These are phyloP conservation scores for Quercus lobata DNA, from an alignment of 331 rosid genomes.

Conservation along the genomic window DNA sequence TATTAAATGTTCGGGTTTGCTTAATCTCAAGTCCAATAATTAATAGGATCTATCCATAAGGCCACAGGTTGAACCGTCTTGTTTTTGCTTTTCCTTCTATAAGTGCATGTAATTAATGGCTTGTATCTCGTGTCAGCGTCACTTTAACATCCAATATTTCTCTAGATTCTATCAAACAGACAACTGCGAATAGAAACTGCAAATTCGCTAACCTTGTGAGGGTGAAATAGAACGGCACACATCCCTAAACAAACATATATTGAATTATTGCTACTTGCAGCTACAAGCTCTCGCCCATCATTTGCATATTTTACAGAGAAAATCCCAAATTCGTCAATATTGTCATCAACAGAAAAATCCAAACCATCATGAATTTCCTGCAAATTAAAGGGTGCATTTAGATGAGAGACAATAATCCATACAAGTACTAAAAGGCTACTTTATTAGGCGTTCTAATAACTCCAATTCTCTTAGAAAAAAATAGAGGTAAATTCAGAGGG, in stretches of 20 bases:
- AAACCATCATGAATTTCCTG: conserved; percentile 86
- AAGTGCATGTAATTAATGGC: no score
- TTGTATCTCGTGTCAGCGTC: no score
- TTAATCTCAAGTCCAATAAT: no score
- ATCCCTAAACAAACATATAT: conserved; percentile 75
- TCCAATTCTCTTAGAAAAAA: background rate
- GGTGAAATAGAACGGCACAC: conserved; percentile 74
- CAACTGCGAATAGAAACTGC: conserved; percentile 79
- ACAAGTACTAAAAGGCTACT: background rate
- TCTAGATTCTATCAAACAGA: conserved; percentile 40
- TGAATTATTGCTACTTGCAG: conserved; percentile 75
- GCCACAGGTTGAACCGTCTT: no score
- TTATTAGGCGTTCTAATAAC: background rate
- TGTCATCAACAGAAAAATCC: conserved; percentile 47
- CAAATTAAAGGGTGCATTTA: conserved; percentile 24
- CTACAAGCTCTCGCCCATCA: conserved; percentile 84
- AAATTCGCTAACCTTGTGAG: conserved; percentile 59
- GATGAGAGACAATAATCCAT: background rate
- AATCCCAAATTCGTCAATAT: conserved; percentile 51
- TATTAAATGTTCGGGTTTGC: no score
- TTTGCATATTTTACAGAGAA: conserved; percentile 86
- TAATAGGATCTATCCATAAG: no score
- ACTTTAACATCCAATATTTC: background rate
- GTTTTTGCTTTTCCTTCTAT: no score
- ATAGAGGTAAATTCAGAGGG: background rate